A percentile compares a stretch with the other conserved stretches of the same genome.
phyloP scores from a whole-genome alignment of 345 rosid genomes.

The rapeseed (Brassica napus) region DNA sequence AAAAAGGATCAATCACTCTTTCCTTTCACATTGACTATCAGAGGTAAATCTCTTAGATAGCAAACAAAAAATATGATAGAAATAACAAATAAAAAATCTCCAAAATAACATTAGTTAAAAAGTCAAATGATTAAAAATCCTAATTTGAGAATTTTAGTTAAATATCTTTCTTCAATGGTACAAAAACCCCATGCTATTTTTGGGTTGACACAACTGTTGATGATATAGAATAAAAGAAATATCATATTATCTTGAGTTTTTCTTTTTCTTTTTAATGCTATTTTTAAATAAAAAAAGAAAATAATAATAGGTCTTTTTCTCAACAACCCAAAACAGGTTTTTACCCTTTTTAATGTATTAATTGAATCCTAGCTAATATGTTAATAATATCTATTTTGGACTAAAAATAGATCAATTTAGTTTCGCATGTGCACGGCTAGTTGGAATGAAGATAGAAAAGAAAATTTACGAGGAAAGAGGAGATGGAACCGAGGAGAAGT shows the following conservation, averaged over 20 bases:
- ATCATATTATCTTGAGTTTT: too few relatives aligned
- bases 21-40: neutral
- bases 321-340: too few relatives aligned
- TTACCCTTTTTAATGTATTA: neutral
- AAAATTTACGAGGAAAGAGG: conserved; percentile 54
- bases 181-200: neutral
- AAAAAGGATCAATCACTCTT: neutral
- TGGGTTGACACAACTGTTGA: neutral
- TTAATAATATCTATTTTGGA: neutral
- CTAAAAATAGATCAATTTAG: neutral
- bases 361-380: neutral
- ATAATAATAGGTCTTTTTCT: too few relatives aligned
- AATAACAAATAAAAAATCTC: too few relatives aligned
- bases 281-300: too few relatives aligned
- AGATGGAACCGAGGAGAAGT: conserved; percentile 54
- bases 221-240: too few relatives aligned
- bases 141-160: neutral
- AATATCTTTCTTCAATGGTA: too few relatives aligned
- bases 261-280: too few relatives aligned
- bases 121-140: too few relatives aligned
- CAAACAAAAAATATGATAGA: neutral
- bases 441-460: neutral
- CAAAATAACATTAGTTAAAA: too few relatives aligned
- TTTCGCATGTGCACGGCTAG: neutral
- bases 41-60: too few relatives aligned